Base-by-base conservation (phyloP, 1,284 basidiomycete genomes). In the Papiliotrema terrestris region DNA sequence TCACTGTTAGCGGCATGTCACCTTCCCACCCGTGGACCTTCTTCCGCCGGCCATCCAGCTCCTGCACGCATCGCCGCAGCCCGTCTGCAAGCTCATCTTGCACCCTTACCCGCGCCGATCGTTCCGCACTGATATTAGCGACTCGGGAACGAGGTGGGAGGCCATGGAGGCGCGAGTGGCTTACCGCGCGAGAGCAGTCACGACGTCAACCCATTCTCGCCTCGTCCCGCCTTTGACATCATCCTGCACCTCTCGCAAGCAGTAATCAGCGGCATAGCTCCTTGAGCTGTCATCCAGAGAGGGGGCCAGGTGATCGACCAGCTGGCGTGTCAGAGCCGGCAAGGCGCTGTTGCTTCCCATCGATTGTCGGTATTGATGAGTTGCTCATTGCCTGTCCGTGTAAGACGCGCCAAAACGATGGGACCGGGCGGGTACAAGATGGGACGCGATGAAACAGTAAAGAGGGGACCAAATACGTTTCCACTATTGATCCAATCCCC, bases 211-310 rank as follows among this genome's bases (percentile, higher is more conserved):
- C 48, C 48, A 49, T 49, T 49, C 48, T 26, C 29, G 15, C 19
- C 48, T 19, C 26, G 36, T 49, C 20, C 48, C 48, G 20, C 48
- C 48, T 49, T 49, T 49, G 17, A 14, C 14, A 26, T 49, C 48
- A 11, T 32, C 15, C 20, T 26, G 14, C 4, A 49, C 37, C 37
- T 49, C 36, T 36, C 25, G 14, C 13, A 39, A 8, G 39, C 39
- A 41, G 15, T 41, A 41, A 15, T 41, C 39, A 8, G 39, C 17
- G 5, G 39, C 39, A 20, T n/a, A 41, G 39, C 39, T 17, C 15
- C 15, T 17, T 17, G 15, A 20, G 39, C 20, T 20, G 4, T n/a
- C 15, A 17, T 41, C 20, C 6, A 41, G 39, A 20, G 15, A 5
- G 5, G 39, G 39, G 17, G 15, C 39, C 17, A 41, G 15, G 17